Percentiles rank a stretch among this genome's conserved stretches.
Evolutionary conservation across 2,329 filamentous ascomycete genomes (phyloP).

Genomic region (Monosporascus sp.): DNA sequence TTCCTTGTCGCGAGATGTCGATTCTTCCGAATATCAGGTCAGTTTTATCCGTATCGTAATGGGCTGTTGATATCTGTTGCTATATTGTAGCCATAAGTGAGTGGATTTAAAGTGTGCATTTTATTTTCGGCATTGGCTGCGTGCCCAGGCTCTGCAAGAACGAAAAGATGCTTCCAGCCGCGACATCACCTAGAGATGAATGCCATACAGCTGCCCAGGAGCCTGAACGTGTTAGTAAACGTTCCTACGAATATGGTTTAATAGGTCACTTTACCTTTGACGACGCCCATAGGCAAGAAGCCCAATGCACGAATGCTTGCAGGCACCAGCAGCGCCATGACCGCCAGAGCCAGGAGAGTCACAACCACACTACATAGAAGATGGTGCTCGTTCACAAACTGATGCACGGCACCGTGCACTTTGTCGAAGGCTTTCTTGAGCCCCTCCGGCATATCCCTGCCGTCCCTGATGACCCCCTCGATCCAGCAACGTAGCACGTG

Average conservation of each 20-base stretch:
- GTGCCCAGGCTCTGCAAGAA: not conserved
- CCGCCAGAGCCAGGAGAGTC: not conserved
- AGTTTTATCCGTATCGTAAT: no score
- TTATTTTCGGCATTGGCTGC: no score
- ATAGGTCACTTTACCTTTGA: not conserved
- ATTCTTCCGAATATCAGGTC: no score
- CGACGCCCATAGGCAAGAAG: not conserved
- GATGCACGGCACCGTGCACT: not conserved
- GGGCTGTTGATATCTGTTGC: no score
- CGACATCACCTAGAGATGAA: not conserved
- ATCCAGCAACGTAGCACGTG: not conserved
- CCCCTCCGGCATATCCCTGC: not conserved
- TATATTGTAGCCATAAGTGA: no score
- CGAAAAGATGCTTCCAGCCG: not conserved
- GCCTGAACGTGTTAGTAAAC: not conserved
- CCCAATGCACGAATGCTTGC: not conserved
- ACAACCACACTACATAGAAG: not conserved
- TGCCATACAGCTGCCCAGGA: not conserved
- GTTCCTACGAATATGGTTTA: not conserved
- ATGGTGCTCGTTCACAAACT: not conserved
- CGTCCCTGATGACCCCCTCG: not conserved
- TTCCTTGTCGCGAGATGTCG: no score
- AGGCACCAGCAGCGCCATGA: not conserved
- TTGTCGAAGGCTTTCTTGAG: not conserved
- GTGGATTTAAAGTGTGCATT: no score